phyloP scores from a whole-genome alignment of 2,329 filamentous ascomycete species.

The Alternaria panax region DNA sequence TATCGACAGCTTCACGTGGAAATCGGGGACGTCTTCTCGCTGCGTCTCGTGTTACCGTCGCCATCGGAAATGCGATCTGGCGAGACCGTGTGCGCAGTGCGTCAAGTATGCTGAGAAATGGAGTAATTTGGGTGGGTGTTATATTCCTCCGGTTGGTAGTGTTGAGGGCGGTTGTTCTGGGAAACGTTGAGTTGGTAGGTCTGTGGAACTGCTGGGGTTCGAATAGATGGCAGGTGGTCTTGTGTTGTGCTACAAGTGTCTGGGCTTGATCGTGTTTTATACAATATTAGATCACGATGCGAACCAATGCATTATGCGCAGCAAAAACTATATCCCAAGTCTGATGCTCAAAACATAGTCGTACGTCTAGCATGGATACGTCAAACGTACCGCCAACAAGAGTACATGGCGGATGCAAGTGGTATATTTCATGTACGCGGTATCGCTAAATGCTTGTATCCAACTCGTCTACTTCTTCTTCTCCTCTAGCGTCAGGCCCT shows the following conservation, averaged over 20 bases:
- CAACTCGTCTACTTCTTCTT: constrained; percentile 29
- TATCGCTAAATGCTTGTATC: background rate
- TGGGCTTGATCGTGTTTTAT: too few species aligned
- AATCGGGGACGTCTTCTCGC: background rate
- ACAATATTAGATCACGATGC: too few species aligned
- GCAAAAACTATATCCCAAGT: too few species aligned
- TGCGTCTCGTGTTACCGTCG: background rate
- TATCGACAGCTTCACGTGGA: background rate
- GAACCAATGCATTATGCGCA: too few species aligned
- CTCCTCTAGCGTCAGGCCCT: constrained; percentile 43
- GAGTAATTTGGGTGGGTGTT: background rate
- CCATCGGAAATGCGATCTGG: background rate
- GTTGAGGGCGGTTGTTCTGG: background rate
- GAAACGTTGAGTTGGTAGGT: background rate
- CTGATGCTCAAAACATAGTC: too few species aligned
- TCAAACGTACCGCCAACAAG: too few species aligned
- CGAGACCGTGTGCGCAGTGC: background rate
- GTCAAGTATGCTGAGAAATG: background rate
- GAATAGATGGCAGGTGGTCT: background rate
- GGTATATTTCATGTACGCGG: background rate
- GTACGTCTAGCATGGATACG: too few species aligned
- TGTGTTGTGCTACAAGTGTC: background rate
- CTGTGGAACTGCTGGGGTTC: background rate
- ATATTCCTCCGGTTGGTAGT: background rate
- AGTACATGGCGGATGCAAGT: background rate